Percentiles rank a stretch among this genome's conserved stretches.
Conservation (phyloP, 2,329 filamentous ascomycete species). For the Pestalotiopsis sp. region DNA sequence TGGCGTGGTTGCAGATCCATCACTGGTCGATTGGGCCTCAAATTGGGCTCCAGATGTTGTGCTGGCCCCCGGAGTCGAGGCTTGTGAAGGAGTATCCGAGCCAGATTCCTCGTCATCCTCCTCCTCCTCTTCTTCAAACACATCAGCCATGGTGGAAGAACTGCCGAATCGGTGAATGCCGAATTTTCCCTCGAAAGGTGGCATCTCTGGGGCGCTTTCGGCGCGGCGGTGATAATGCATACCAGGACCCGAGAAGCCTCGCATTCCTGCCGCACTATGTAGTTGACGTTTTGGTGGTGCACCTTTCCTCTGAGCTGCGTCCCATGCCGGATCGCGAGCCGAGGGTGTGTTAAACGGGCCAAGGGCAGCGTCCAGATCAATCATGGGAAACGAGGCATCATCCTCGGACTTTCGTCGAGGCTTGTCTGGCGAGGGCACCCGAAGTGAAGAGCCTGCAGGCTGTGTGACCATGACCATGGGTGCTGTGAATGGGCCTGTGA, state of each 20-base stretch:
- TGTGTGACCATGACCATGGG: slow-evolving; percentile 45
- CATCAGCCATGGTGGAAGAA: slow-evolving; percentile 78
- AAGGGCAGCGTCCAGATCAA: slow-evolving; percentile 91
- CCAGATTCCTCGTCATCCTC: slow-evolving; percentile 40
- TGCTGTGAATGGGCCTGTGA: slow-evolving; percentile 28
- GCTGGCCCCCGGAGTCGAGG: slow-evolving; percentile 25
- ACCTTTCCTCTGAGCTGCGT: slow-evolving; percentile 63
- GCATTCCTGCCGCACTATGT: slow-evolving; percentile 75
- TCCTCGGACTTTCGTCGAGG: slow-evolving; percentile 46
- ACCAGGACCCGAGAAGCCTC: slow-evolving; percentile 67
- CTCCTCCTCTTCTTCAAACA: slow-evolving; percentile 84
- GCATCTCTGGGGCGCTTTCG: slow-evolving; percentile 79
- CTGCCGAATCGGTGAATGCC: slow-evolving; percentile 64
- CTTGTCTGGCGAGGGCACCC: slow-evolving; percentile 23
- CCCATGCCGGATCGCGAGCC: slow-evolving; percentile 64
- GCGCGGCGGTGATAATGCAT: slow-evolving; percentile 78
- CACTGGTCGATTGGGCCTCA: slow-evolving; percentile 22
- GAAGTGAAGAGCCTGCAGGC: slow-evolving; percentile 29
- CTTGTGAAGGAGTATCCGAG: slow-evolving; percentile 26
- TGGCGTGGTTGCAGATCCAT: slow-evolving; percentile 28
- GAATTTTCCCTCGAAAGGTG: slow-evolving; percentile 69
- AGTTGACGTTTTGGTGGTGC: slow-evolving; percentile 65
- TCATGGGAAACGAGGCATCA: slow-evolving; percentile 76
- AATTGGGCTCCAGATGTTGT: slow-evolving; percentile 22
- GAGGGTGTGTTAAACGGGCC: slow-evolving; percentile 87